phyloP scores from a whole-genome alignment of 106 monocot genomes.

The Dendrobium officinale region DNA sequence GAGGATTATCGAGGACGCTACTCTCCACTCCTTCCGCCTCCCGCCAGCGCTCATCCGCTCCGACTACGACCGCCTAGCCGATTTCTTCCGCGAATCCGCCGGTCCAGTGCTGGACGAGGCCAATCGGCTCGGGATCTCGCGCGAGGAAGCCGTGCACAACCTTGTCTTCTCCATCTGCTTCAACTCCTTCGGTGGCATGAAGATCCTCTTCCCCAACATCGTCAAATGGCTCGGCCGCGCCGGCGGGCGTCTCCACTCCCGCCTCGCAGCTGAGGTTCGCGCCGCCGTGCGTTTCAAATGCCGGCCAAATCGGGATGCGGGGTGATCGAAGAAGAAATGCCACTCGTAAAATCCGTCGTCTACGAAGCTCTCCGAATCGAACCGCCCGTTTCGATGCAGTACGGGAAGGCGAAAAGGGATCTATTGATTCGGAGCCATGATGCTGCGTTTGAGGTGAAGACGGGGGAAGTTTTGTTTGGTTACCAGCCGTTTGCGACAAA shows the following conservation, averaged over 20 bases:
- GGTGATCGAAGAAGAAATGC: conserved; percentile 57
- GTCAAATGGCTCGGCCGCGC: conserved; percentile 65
- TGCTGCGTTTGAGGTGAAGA: conserved; percentile 47
- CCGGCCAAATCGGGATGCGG: conserved; percentile 44
- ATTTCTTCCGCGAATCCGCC: conserved; percentile 55
- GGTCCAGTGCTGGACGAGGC: conserved; percentile 54
- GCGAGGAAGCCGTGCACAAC: conserved; percentile 88
- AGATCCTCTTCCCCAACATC: conserved; percentile 61
- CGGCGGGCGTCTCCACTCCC: conserved; percentile 40
- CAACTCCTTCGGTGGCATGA: conserved; percentile 88
- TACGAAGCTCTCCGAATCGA: conserved; percentile 88
- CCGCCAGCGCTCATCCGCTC: conserved; percentile 41
- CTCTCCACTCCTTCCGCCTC: conserved; percentile 53
- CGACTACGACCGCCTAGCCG: conserved; percentile 58
- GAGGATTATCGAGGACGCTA: conserved; percentile 41
- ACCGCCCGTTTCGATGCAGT: conserved; percentile 87
- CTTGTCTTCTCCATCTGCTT: conserved; percentile 76
- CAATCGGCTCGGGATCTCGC: conserved; percentile 48
- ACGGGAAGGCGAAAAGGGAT: conserved; percentile 67
- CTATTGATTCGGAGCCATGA: conserved; percentile 79
- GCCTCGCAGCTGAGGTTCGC: conserved; percentile 70
- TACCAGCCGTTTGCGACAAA: conserved; percentile 93
- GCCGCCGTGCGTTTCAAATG: conserved; percentile 31
- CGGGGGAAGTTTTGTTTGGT: conserved; percentile 86
- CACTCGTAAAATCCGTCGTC: conserved; percentile 67